Base-by-base conservation (phyloP, 495 filamentous ascomycete species). In the Penicillium waksmanii region DNA sequence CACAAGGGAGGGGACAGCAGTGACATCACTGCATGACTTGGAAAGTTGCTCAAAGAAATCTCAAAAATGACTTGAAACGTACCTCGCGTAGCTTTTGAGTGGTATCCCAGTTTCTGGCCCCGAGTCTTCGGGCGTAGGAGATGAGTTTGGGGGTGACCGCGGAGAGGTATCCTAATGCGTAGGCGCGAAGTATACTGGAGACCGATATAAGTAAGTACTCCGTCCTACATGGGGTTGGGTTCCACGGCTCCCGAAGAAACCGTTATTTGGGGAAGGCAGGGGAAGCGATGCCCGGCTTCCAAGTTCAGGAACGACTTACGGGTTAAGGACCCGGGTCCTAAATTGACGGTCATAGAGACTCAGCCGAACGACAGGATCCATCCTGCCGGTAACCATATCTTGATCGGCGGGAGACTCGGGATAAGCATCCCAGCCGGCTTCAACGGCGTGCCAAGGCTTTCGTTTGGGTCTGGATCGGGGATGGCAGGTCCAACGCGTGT, bases 161-260 rank as follows among this genome's bases (percentile, higher is more conserved):
- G 36, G 87, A 91, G 27, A 87, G 77, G 77, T 92, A 92, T 33
- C 89, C 91, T 56, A 96, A 71, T 9, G 84, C 74, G 71, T 92
- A 96, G 50, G 91, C 91, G 53, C 85, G 85, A 49, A 91, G 69
- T 56, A 91, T 78, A 18, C 91, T 92, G 62, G 17, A 60, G 56
- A 33, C 5, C 10, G 21, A 36, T 31, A 56, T 51, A 47, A 58
- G 47, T 19, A 27, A 48, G 27, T 31, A 31, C 27, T 31, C 27
- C 27, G 27, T 31, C 7, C 27, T 31, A 31, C 27, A 31, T 5
- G 8, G 27, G 27, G 27, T 31, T 31, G 8, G 27, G 5, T 48
- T n/a, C 46, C 46, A 48, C 21, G 46, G 46, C 3, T 36, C 42
- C 8, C 6, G 42, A 17, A 31, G 27, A 5, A 43, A 18, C 42